Evolutionary conservation across 805 yeast genomes (phyloP), one percentile per base, ranked within the genome.

Genomic region (Candida mattraensis): DNA sequence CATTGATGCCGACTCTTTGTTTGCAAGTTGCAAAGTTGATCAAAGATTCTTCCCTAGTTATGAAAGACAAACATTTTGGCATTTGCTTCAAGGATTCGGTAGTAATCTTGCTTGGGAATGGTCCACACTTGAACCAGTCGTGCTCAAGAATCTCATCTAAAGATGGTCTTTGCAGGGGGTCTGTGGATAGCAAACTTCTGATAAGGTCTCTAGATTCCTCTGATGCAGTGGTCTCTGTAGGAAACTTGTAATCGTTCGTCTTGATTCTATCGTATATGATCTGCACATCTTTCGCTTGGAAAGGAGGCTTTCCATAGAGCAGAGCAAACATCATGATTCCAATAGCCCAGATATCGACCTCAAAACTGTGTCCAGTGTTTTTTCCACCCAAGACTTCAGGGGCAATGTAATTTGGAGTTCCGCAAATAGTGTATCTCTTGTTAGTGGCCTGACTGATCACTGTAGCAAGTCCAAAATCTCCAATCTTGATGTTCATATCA

Each of bases 391-490:
- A 72, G 15, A 93, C 95, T 67, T 93, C 99, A 6, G 99, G 99
- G 1, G 99, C 97, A 57, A 93, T 93, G 60, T 93, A 93, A 64
- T 93, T 93, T 42, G 99, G 99, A 16, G 99, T 93, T 36, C 99
- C 99, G 63, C 99, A 93, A 37, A 93, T 87, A 28, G 99, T 91
- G 58, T 82, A 85, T 55, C 91, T 87, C 47, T 91, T 79, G 33
- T 86, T 86, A 39, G 73, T 74, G 19, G 74, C 69, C 5, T 57
- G 38, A 27, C 83, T 84, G 44, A 93, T 72, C n/a, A 87, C 83
- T 1, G 97, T 88, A n/a, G 99, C 99, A 42, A 93, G 73, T 20
- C 99, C 99, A 66, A 93, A 93, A 62, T 93, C 99, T 46, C 99
- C 99, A 44, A 93, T 84, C 60, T 93, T 93, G 55, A 91, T 74